Evolutionary conservation across 2,329 filamentous ascomycete genomes (phyloP), one percentile per base, ranked within the genome.

Genomic region (Exserohilum rostratum): DNA sequence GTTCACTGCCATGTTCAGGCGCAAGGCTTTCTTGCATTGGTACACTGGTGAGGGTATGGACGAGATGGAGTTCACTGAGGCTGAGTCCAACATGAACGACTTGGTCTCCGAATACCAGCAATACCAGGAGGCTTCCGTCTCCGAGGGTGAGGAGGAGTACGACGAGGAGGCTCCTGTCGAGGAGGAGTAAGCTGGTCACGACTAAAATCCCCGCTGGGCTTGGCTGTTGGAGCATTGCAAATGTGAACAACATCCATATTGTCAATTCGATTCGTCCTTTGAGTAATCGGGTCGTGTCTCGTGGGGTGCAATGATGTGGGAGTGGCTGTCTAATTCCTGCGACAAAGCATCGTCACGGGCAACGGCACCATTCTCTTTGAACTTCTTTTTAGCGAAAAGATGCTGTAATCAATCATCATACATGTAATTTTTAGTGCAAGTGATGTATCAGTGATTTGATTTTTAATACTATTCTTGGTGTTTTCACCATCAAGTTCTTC

Each of bases 21-120:
- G 95, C 83, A 99, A 98, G 90, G 95, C 95, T 88, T 99, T 99
- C 92, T 91, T 99, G 87, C 95, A 98, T 86, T 99, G 95, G 95
- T 99, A 99, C 85, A 99, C 95, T 87, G 93, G 93, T 77, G 95
- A 99, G 87, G 95, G 95, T 84, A 99, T 99, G 95, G 95, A 99
- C 83, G 95, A 99, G 89, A 98, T 99, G 95, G 95, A 99, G 85
- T 99, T 99, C 86, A 99, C 95, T 77, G 95, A 99, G 87, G 95
- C 95, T 72, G 95, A 99, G 89, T 96, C 91, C 83, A 99, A 99
- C 87, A 98, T 99, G 95, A 98, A 99, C 85, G 95, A 99, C 81
- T 85, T 99, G 77, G 93, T 99, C 74, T 96, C 92, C 60, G 95
- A 99, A 82, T 99, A 99, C 86, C 95, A 98, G 87, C 95, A 99